Conservation (phyloP, 192 early-diverging fungal genomes). For the Ambispora gerdemannii region DNA sequence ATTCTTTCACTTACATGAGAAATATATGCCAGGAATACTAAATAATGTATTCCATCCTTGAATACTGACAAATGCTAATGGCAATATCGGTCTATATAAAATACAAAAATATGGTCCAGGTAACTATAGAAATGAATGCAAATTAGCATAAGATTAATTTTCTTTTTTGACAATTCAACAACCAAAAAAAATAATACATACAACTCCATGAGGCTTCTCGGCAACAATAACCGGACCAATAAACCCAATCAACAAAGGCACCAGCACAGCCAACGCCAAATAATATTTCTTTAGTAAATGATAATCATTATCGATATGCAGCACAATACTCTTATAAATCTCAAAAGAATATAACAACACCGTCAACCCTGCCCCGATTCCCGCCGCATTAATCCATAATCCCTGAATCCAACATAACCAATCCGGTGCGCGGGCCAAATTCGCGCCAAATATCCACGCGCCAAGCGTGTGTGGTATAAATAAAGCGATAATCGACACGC, state of each 20-base stretch:
- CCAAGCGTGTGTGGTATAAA: constrained; percentile 24
- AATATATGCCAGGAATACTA: constrained; percentile 23
- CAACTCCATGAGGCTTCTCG: constrained; percentile 17
- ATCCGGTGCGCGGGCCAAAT: neutral
- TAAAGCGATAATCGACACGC: constrained; percentile 12
- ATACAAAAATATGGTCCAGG: constrained; percentile 19
- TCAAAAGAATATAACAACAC: constrained; percentile 17
- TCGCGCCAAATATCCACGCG: constrained; percentile 16
- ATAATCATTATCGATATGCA: neutral
- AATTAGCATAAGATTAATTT: neutral
- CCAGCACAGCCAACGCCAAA: neutral
- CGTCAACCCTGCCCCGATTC: neutral
- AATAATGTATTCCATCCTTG: constrained; percentile 26
- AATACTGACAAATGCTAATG: constrained; percentile 24
- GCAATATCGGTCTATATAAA: constrained; percentile 9
- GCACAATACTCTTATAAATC: constrained; percentile 17
- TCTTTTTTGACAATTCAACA: neutral
- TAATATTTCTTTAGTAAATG: constrained; percentile 21
- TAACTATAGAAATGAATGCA: neutral
- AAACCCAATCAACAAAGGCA: constrained; percentile 24
- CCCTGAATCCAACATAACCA: constrained; percentile 19
- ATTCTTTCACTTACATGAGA: constrained; percentile 9
- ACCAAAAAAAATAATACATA: constrained; percentile 1
- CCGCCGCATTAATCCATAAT: constrained; percentile 18
- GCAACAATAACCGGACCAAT: constrained; percentile 13